Evolutionary conservation across 2,329 filamentous ascomycete species (phyloP), one percentile per base, ranked within the genome.

Genomic region (Aurifilum marmelostoma): DNA sequence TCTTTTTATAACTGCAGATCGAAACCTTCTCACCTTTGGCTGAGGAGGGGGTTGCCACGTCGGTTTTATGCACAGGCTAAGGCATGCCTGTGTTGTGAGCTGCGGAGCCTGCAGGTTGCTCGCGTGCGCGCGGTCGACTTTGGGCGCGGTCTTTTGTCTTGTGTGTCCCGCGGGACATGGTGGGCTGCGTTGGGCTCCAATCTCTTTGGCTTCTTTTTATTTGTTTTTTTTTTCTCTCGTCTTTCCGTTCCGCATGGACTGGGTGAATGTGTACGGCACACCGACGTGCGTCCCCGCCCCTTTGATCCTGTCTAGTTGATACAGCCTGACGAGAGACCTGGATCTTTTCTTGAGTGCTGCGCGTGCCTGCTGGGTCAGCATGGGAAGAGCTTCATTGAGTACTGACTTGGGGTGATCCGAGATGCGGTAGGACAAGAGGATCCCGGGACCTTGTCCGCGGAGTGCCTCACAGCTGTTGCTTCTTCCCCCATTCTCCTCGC

Each of bases 101-200:
- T 34, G 41, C 52, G 52, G 34, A n/a, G 41, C 34, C 37, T 60
- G 64, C 52, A 66, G 41, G 39, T n/a, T n/a, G n/a, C n/a, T n/a
- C n/a, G n/a, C n/a, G n/a, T 60, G 64, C 64, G 64, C 39, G 32
- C 50, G 47, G 39, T 56, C 64, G 64, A 32, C 27, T 11, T 34
- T 18, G 37, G 16, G 60, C 37, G 39, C 37, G 24, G 21, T 43
- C 8, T 32, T 27, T 27, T 16, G 24, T 32, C 34, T 27, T 60
- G 29, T 32, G 29, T n/a, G n/a, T n/a, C n/a, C n/a, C n/a, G n/a
- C n/a, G n/a, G n/a, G n/a, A n/a, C n/a, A n/a, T n/a, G n/a, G 32
- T 24, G 59, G 34, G 34, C 59, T 37, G 59, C n/a, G 12, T 24
- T 62, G 24, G 37, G 11, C 27, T 27, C 27, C 14, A 27, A 56